Percentiles rank a stretch among this genome's conserved stretches.
These are phyloP conservation scores for Neurospora sp. DNA, from an alignment of 495 filamentous ascomycete species.

Conservation along the genomic window DNA sequence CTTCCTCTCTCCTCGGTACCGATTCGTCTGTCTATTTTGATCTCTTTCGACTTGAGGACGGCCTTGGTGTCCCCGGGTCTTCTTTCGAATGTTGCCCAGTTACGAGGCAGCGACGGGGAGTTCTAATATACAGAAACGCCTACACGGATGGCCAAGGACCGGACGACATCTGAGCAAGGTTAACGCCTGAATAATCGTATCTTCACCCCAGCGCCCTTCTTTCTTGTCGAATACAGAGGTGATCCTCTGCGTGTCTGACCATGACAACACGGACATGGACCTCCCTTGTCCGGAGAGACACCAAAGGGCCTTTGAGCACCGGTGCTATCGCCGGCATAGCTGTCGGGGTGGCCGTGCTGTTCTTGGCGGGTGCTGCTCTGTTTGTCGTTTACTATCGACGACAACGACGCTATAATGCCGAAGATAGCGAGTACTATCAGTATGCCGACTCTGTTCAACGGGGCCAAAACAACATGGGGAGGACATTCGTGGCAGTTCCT, in stretches of 20 bases:
- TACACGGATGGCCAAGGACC: background rate
- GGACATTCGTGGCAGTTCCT: slow-evolving; percentile 3
- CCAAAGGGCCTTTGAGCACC: slow-evolving; percentile 17
- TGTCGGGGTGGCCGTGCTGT: slow-evolving; percentile 25
- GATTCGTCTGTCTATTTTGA: background rate
- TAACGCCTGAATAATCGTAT: background rate
- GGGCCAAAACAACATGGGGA: background rate
- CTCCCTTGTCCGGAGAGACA: background rate
- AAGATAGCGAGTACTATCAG: slow-evolving; percentile 8
- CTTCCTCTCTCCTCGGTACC: background rate
- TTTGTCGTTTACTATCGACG: slow-evolving; percentile 34
- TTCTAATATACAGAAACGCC: background rate
- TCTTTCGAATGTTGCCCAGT: background rate
- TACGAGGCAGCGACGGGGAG: background rate
- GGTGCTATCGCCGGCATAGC: slow-evolving; percentile 38
- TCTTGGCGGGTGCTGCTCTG: slow-evolving; percentile 25
- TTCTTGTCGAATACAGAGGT: background rate
- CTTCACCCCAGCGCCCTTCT: background rate
- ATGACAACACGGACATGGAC: background rate
- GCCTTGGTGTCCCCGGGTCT: background rate
- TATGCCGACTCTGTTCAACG: background rate
- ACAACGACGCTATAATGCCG: slow-evolving; percentile 20
- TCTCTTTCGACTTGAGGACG: background rate
- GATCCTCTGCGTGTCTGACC: background rate
- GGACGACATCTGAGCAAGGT: background rate